phyloP scores from a whole-genome alignment of 768 basidiomycete species.

The Suillus luteus region DNA sequence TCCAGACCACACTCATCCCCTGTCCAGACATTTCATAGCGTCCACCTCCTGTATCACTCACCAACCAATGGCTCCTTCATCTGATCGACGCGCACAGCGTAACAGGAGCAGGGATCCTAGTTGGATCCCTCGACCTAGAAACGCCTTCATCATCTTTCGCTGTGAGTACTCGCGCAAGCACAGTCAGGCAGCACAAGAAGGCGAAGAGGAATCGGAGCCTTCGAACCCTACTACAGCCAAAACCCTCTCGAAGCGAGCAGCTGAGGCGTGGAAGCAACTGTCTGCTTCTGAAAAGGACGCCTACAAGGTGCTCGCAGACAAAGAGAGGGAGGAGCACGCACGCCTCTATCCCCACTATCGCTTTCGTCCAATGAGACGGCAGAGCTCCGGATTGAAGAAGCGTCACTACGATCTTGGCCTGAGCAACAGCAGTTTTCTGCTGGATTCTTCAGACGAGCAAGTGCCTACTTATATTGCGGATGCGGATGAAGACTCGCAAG shows the following conservation, averaged over 20 bases:
- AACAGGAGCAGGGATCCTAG: slow-evolving; percentile 49
- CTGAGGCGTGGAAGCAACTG: slow-evolving; percentile 71
- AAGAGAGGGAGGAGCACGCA: slow-evolving; percentile 59
- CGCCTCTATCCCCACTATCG: slow-evolving; percentile 62
- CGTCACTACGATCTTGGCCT: slow-evolving; percentile 20
- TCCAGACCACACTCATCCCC: slow-evolving; percentile 19
- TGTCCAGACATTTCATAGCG: slow-evolving; percentile 10
- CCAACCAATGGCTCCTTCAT: slow-evolving; percentile 34
- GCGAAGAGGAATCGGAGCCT: slow-evolving; percentile 30
- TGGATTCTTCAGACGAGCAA: slow-evolving; percentile 8
- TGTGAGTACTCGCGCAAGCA: slow-evolving; percentile 60
- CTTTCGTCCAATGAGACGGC: slow-evolving; percentile 56
- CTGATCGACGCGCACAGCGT: slow-evolving; percentile 40
- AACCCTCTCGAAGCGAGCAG: slow-evolving; percentile 75
- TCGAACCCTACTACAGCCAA: slow-evolving; percentile 39
- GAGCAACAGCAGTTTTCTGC: slow-evolving; percentile 14
- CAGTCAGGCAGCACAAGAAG: slow-evolving; percentile 37
- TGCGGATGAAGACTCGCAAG: neutral
- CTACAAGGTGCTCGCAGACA: slow-evolving; percentile 55
- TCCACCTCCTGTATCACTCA: slow-evolving; percentile 6
- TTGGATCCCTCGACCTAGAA: slow-evolving; percentile 70
- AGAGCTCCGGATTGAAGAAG: slow-evolving; percentile 22
- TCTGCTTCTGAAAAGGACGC: slow-evolving; percentile 45
- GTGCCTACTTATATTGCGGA: neutral
- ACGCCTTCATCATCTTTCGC: slow-evolving; percentile 74